phyloP scores from a whole-genome alignment of 78 protist species.

The Speleostelium caveatum region DNA sequence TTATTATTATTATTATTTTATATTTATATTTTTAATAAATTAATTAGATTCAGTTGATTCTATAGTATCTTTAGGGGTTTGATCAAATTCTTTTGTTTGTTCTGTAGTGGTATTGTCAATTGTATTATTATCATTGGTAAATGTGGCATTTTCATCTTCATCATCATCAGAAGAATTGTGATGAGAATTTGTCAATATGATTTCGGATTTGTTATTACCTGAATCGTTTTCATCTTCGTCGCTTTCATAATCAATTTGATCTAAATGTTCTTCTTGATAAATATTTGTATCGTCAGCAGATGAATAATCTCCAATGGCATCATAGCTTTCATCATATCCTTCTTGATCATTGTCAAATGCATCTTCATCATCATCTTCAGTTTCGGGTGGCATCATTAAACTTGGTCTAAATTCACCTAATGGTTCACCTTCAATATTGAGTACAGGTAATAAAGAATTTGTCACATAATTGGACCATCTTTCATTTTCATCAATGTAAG shows the following conservation, averaged over 20 bases:
- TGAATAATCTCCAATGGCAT: constrained; percentile 1
- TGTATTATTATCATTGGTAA: not conserved
- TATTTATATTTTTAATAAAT: no score
- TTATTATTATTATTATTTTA: no score
- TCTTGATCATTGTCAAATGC: constrained; percentile 11
- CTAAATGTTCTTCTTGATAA: not conserved
- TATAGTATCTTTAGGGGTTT: not conserved
- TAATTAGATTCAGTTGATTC: not conserved
- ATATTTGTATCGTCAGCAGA: not conserved
- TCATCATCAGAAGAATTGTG: not conserved
- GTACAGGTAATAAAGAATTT: constrained; percentile 23
- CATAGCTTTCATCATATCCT: constrained; percentile 14
- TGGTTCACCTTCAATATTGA: constrained; percentile 56
- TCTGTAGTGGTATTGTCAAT: not conserved
- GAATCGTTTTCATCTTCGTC: constrained; percentile 13
- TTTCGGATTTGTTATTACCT: not conserved
- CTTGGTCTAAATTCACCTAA: constrained; percentile 61
- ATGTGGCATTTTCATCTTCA: not conserved
- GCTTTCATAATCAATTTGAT: not conserved
- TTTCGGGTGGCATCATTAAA: constrained; percentile 59
- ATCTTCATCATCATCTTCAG: constrained; percentile 60
- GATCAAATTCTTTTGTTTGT: not conserved
- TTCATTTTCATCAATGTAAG: constrained; percentile 36
- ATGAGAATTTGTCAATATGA: not conserved
- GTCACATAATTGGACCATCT: constrained; percentile 40